Conservation (phyloP, 352 stramenopile genomes). For the Globisporangium canariense region DNA sequence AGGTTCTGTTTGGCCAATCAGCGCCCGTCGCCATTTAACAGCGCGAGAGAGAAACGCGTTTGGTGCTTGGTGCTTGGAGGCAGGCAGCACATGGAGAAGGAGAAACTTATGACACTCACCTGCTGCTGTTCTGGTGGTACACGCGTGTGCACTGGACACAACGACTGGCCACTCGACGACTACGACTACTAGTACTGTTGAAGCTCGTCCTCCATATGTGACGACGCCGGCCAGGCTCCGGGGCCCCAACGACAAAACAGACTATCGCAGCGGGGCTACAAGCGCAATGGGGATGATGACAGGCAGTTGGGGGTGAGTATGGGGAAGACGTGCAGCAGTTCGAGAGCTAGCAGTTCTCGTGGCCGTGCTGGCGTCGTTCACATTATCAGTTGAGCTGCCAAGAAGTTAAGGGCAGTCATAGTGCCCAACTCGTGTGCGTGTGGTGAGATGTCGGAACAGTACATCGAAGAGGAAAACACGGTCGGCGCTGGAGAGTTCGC, state of each 20-base stretch:
- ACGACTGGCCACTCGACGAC: too few species aligned
- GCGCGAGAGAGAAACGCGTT: conserved; percentile 4
- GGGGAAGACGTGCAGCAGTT: neutral
- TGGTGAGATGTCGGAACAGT: neutral
- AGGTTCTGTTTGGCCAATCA: conserved; percentile 12
- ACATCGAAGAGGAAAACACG: neutral
- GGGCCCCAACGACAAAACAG: neutral
- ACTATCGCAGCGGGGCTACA: neutral
- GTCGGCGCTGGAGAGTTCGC: neutral
- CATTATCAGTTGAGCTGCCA: neutral
- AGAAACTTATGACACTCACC: conserved; percentile 2
- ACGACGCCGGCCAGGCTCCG: neutral
- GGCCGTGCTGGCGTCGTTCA: too few species aligned
- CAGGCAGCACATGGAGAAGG: neutral
- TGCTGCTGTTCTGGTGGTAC: neutral
- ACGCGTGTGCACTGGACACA: neutral
- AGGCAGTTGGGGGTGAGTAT: neutral
- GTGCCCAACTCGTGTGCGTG: neutral
- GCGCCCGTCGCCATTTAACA: conserved; percentile 3
- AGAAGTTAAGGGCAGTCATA: neutral
- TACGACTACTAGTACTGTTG: too few species aligned
- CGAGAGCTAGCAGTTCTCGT: too few species aligned
- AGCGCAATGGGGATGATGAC: neutral
- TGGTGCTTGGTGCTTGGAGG: neutral
- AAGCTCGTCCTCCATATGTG: neutral